Base-by-base conservation (phyloP, 2,329 filamentous ascomycete genomes). In the Basipetospora sp. region DNA sequence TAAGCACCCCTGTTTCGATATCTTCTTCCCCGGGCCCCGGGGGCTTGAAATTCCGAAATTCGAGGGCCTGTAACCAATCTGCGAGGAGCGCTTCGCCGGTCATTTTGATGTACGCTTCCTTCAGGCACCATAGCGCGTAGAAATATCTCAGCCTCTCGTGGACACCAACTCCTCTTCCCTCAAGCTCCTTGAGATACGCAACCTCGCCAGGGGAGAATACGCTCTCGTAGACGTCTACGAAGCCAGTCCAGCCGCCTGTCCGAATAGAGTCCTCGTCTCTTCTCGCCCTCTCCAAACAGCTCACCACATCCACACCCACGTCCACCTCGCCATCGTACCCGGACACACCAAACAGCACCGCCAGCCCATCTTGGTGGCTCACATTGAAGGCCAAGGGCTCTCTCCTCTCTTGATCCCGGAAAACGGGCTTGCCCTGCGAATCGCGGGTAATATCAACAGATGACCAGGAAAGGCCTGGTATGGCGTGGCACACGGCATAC, bases 71-170 rank as follows among this genome's bases (percentile, higher is more conserved):
- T 34, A 88, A 63, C 82, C 82, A 88, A 4, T 64, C 63, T 0
- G 82, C 82, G 8, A 86, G 62, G 41, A 88, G 63, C 1, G 80
- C 82, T 48, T 87, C 80, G 18, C 82, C 82, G 20, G 80, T 81
- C 60, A 88, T 75, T 68, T 87, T 88, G 55, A 87, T 76, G 52
- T 83, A 87, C 1, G 80, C 77, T 59, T 88, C 82, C 47, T 83
- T 76, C 53, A 84, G 67, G 53, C 78, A 83, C 77, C 81, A 88
- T 42, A 80, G 71, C 1, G 79, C 70, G 53, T 86, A 88, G 52
- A 88, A 88, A 38, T 70, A 65, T 4, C 79, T 65, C 19, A 87
- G 60, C 50, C 76, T 77, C 14, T 40, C 41, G 20, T 43, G 33
- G 18, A 39, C 29, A 10, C 36, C 16, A 6, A 35, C 25, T 2